These are phyloP conservation scores for Heliamphora exappendiculata DNA, from an alignment of 148 eudicot species.

Conservation along the genomic window DNA sequence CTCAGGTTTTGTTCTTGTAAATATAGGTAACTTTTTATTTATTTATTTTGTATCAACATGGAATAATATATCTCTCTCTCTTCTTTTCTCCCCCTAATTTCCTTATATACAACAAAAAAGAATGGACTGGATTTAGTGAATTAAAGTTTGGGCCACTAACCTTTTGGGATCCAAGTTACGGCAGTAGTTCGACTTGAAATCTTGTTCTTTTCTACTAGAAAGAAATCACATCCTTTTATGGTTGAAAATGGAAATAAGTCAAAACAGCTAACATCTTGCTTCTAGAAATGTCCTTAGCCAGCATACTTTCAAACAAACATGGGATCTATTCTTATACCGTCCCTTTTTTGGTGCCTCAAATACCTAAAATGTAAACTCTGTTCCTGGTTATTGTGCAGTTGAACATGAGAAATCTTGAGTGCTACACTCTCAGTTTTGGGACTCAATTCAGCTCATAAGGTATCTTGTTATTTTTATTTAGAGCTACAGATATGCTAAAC, in stretches of 20 bases:
- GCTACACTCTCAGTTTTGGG: slow-evolving; percentile 78
- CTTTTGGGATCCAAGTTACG: too few species aligned
- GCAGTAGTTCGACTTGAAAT: not conserved
- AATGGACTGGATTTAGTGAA: too few species aligned
- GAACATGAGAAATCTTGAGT: slow-evolving; percentile 83
- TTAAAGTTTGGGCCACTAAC: too few species aligned
- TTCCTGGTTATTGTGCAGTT: slow-evolving; percentile 41
- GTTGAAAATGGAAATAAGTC: not conserved
- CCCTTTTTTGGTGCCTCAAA: not conserved
- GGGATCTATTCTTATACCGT: not conserved
- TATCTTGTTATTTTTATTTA: slow-evolving; percentile 19
- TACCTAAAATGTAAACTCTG: not conserved
- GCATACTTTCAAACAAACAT: not conserved
- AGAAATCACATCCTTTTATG: not conserved
- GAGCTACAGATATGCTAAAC: not conserved
- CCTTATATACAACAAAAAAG: too few species aligned
- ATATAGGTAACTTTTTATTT: too few species aligned
- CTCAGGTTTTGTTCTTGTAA: too few species aligned
- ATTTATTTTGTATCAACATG: too few species aligned
- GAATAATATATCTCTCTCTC: too few species aligned
- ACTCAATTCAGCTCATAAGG: slow-evolving; percentile 47
- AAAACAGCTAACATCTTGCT: not conserved
- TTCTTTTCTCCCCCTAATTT: too few species aligned
- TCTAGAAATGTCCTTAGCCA: not conserved
- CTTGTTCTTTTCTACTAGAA: not conserved